Conservation (phyloP, 2,329 filamentous ascomycete species). For the Ustulina deusta region DNA sequence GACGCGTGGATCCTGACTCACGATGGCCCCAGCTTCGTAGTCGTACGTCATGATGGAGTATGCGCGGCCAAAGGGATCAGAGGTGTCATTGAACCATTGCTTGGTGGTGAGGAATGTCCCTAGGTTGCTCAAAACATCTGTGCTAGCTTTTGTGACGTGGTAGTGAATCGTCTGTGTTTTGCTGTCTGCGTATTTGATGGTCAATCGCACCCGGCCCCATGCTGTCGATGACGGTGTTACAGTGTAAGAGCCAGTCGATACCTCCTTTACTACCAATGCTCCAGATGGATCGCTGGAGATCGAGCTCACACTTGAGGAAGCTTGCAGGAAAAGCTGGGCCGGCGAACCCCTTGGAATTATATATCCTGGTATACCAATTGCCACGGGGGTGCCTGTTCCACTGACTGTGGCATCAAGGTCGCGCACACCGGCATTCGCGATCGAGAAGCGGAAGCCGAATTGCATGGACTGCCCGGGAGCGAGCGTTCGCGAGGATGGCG, state of each 20-base stretch:
- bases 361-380: conserved; percentile 66
- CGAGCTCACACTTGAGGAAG: conserved; percentile 55
- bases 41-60: conserved; percentile 70
- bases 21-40: conserved; percentile 57
- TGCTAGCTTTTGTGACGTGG: conserved; percentile 62
- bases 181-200: conserved; percentile 61
- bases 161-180: conserved; percentile 68
- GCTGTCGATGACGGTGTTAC: conserved; percentile 57
- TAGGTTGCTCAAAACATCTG: conserved; percentile 59
- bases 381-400: conserved; percentile 59
- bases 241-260: conserved; percentile 53
- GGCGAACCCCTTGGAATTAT: conserved; percentile 62
- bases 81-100: conserved; percentile 63
- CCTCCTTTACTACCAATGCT: conserved; percentile 53
- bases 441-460: conserved; percentile 64
- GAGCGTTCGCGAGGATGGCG: conserved; percentile 60
- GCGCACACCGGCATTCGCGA: conserved; percentile 58
- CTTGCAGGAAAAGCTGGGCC: conserved; percentile 60
- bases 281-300: conserved; percentile 55
- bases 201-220: conserved; percentile 64
- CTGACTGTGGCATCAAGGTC: conserved; percentile 61
- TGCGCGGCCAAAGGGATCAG: conserved; percentile 65
- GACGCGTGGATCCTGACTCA: conserved; percentile 62
- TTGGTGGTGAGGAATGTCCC: conserved; percentile 66
- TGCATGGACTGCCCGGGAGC: conserved; percentile 59